A percentile compares a stretch with the other conserved stretches of the same genome.
Evolutionary conservation across 129 eudicot genomes (phyloP).

Genomic region (Artemisia tridentata): DNA sequence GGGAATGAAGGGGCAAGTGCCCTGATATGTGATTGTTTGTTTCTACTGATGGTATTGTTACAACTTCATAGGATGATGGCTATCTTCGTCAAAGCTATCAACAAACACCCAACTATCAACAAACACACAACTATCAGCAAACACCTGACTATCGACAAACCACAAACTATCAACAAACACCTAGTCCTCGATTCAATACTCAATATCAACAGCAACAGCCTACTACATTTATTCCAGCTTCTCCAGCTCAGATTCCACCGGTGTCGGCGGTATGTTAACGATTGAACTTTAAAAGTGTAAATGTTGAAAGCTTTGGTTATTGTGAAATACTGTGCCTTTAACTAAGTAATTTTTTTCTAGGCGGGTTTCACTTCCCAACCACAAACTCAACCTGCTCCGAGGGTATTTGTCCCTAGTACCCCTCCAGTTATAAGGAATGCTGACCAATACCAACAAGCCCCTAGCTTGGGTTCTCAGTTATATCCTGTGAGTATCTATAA

Average conservation of each 20-base stretch:
- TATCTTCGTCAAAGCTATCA: conserved; percentile 53
- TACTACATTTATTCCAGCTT: conserved; percentile 65
- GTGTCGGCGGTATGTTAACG: conserved; percentile 53
- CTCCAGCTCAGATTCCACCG: conserved; percentile 49
- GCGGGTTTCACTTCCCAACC: conserved; percentile 60
- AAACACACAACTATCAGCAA: too few relatives aligned
- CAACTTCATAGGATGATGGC: conserved; percentile 27
- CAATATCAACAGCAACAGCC: conserved; percentile 51
- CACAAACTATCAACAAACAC: neutral
- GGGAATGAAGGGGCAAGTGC: neutral
- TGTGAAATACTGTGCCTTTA: neutral
- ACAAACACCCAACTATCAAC: conserved; percentile 22
- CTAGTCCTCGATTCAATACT: conserved; percentile 42
- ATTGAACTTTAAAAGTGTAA: conserved; percentile 1
- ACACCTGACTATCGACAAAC: too few relatives aligned
- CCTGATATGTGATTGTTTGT: conserved; percentile 10
- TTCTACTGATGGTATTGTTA: conserved; percentile 11
- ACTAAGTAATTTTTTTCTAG: conserved; percentile 28
- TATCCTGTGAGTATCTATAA: conserved; percentile 49
- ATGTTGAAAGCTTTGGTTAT: neutral
- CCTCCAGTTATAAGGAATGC: conserved; percentile 62
- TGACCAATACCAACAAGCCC: conserved; percentile 74
- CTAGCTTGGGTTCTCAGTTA: conserved; percentile 63
- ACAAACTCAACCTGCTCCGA: conserved; percentile 60
- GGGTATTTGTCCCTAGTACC: conserved; percentile 67